Evolutionary conservation across 2,329 filamentous ascomycete species (phyloP), one percentile per base, ranked within the genome.

Genomic region (Sclerotinia minor): DNA sequence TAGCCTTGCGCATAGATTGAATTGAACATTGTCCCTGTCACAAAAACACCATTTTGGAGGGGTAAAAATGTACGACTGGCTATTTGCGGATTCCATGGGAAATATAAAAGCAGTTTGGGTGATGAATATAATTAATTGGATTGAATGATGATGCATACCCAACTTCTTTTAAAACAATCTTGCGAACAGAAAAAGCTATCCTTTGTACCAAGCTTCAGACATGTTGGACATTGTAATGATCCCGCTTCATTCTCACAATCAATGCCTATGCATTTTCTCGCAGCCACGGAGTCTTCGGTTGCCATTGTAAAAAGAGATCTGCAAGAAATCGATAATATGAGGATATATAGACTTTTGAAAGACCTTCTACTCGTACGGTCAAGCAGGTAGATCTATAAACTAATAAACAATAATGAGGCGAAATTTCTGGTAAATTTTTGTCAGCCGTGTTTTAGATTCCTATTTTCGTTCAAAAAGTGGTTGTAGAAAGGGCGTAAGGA

Each of bases 131-230:
- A 38, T 11, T 17, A 13, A 38, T 19, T 19, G 29, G 8, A 61
- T 38, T 24, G 2, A 29, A 54, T 24, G 17, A 54, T 24, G 17
- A 29, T 35, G 71, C 87, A 75, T 88, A 98, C 95, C 95, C 95
- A 99, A 83, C 93, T 99, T 80, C 89, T 90, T 85, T 97, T 98
- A 82, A 99, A 99, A 83, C 95, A 99, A 75, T 98, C 95, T 80
- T 99, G 95, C 38, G 93, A 93, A 83, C 95, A 99, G 82, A 98
- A 99, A 81, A 89, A 97, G 82, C 92, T 96, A 76, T 95, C 92
- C 77, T 94, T 88, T 75, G 89, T 89, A 65, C 90, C 92, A 55
- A 94, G 83, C 81, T 97, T 97, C 76, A 97, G 84, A 79, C 95
- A 99, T 61, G 92, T 98, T 66, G 95, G 95, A 80, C 95, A 99